Evolutionary conservation across 441 rosid species (phyloP).

Genomic region (Rhodomyrtus psidioides): DNA sequence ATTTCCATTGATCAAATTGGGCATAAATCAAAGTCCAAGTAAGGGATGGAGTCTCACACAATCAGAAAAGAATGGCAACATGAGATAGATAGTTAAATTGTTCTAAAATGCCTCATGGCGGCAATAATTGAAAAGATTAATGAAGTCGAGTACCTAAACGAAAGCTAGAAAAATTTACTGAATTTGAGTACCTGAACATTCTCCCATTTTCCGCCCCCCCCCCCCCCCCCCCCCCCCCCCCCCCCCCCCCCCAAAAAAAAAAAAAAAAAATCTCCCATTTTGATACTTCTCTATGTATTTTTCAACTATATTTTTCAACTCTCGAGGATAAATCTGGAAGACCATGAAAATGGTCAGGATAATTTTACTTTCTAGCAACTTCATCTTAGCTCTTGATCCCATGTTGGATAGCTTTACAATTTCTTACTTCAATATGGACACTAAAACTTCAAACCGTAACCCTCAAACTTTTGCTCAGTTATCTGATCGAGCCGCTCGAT

Average conservation of each 20-base stretch:
- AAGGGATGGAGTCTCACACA: neutral
- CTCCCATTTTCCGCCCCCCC: too few species aligned
- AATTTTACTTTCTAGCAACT: neutral
- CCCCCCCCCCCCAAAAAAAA: too few species aligned
- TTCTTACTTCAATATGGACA: neutral
- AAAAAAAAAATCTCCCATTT: too few species aligned
- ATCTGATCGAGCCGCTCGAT: conserved; percentile 3
- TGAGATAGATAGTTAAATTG: neutral
- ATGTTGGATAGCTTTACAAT: neutral
- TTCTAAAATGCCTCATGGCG: neutral
- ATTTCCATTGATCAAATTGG: neutral
- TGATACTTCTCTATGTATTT: neutral
- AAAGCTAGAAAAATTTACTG: neutral
- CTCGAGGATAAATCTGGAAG: neutral
- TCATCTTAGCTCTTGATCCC: neutral
- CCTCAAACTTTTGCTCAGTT: conserved; percentile 5
- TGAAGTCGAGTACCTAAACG: neutral
- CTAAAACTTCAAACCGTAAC: neutral
- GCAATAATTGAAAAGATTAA: neutral
- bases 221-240: too few species aligned
- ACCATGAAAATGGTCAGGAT: neutral
- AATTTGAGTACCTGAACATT: neutral
- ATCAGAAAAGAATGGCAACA: neutral
- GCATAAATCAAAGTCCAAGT: neutral
- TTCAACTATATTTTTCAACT: too few species aligned